Evolutionary conservation across 2,329 filamentous ascomycete species (phyloP).

Genomic region (Cadophora malorum): DNA sequence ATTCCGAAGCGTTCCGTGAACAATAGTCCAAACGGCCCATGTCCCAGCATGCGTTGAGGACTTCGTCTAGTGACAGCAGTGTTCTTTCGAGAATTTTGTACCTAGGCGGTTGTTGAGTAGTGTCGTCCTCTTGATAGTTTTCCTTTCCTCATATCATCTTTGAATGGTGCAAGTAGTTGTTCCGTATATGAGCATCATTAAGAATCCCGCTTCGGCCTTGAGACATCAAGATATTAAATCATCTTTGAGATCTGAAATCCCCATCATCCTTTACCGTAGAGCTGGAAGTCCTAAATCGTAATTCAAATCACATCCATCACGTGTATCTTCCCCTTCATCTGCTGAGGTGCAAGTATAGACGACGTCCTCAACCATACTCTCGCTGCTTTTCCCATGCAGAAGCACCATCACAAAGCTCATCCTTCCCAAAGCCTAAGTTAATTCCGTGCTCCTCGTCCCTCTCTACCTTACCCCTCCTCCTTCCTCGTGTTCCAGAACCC

Average conservation of each 20-base stretch:
- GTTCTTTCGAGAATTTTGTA: too few species aligned
- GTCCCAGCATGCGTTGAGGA: too few species aligned
- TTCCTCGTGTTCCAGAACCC: conserved; percentile 4
- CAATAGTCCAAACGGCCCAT: too few species aligned
- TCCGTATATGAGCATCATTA: background rate
- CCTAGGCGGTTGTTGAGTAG: too few species aligned
- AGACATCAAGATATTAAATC: background rate
- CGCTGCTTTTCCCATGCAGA: conserved; percentile 12
- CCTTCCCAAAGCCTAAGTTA: background rate
- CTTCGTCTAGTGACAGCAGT: background rate
- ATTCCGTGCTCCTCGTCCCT: conserved; percentile 9
- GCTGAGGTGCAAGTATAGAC: conserved; percentile 5
- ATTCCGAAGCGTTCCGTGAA: too few species aligned
- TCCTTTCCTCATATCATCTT: background rate
- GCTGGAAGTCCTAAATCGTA: background rate
- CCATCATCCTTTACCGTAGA: background rate
- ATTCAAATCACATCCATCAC: background rate
- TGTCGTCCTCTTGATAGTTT: background rate
- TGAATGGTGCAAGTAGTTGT: background rate
- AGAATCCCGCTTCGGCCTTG: background rate
- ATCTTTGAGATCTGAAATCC: background rate
- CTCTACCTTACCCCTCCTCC: conserved; percentile 1
- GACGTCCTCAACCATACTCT: background rate
- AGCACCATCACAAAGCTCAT: background rate
- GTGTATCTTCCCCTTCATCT: background rate